Evolutionary conservation across 345 rosid genomes (phyloP).

Genomic region (Erucastrum elatum): DNA sequence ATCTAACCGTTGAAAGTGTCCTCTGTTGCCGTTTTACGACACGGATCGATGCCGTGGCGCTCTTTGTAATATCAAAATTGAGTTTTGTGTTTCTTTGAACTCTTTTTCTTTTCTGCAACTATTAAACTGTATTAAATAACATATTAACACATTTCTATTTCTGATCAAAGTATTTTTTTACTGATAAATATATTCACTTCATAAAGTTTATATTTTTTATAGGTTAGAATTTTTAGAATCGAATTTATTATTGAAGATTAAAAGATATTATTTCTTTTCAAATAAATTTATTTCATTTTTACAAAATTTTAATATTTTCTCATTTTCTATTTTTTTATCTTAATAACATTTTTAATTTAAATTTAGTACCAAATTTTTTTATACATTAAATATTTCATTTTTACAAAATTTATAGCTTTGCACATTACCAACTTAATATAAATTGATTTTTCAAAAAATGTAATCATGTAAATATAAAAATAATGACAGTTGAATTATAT

Average conservation of each 20-base stretch:
- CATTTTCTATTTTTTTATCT: background rate
- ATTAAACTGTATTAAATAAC: background rate
- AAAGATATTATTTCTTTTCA: background rate
- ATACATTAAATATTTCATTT: background rate
- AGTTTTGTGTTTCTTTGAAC: constrained; percentile 40
- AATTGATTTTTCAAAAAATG: too few species aligned
- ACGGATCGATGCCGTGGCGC: too few species aligned
- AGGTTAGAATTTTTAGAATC: background rate
- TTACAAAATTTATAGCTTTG: background rate
- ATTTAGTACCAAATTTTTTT: too few species aligned
- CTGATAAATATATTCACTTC: background rate
- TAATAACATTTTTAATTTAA: too few species aligned
- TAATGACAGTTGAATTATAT: too few species aligned
- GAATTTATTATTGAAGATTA: background rate
- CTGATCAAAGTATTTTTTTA: background rate
- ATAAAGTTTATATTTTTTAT: too few species aligned
- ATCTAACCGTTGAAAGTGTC: too few species aligned
- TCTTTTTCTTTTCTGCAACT: background rate
- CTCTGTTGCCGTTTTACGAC: too few species aligned
- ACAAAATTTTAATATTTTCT: too few species aligned
- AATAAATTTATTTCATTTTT: background rate
- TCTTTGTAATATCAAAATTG: background rate
- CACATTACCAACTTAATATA: background rate
- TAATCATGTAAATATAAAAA: too few species aligned
- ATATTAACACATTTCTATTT: background rate